These are phyloP conservation scores for Chondrus crispus DNA, from an alignment of 23 red algal genomes.

Conservation along the genomic window DNA sequence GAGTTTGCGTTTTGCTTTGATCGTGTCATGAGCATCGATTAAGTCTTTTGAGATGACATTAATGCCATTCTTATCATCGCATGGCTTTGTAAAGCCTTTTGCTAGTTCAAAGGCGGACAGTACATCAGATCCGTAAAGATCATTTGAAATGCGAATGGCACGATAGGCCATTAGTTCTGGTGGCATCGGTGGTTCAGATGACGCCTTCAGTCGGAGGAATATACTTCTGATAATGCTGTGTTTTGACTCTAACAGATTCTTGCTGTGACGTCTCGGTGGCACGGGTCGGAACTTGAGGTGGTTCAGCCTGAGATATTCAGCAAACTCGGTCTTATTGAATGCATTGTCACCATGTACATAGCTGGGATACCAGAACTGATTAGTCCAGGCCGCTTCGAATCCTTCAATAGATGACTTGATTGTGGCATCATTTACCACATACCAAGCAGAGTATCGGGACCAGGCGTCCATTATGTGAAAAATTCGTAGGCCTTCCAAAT, in stretches of 20 bases:
- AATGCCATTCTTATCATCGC: neutral
- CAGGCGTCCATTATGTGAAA: slow-evolving; percentile 11
- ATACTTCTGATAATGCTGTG: slow-evolving; percentile 6
- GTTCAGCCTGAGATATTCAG: neutral
- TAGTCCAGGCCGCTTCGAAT: neutral
- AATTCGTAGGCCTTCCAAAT: neutral
- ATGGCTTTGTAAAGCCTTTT: neutral
- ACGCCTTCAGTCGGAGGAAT: neutral
- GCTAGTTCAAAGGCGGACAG: slow-evolving; percentile 20
- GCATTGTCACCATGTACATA: neutral
- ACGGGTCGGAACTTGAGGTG: neutral
- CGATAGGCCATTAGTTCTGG: neutral
- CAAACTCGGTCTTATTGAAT: neutral
- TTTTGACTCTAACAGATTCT: neutral
- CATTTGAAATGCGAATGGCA: slow-evolving; percentile 19
- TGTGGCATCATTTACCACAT: neutral
- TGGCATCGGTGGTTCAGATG: neutral
- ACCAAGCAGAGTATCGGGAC: neutral
- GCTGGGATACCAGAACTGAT: slow-evolving; percentile 6
- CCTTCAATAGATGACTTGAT: neutral
- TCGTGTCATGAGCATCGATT: neutral
- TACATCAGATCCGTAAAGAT: slow-evolving; percentile 18
- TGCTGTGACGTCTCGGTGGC: neutral
- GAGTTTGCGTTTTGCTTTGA: slow-evolving; percentile 12
- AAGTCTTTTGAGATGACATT: slow-evolving; percentile 4